Percentiles rank a stretch among this genome's conserved stretches.
Conservation (phyloP, 2,329 filamentous ascomycete species). For the Sporothrix globosa region DNA sequence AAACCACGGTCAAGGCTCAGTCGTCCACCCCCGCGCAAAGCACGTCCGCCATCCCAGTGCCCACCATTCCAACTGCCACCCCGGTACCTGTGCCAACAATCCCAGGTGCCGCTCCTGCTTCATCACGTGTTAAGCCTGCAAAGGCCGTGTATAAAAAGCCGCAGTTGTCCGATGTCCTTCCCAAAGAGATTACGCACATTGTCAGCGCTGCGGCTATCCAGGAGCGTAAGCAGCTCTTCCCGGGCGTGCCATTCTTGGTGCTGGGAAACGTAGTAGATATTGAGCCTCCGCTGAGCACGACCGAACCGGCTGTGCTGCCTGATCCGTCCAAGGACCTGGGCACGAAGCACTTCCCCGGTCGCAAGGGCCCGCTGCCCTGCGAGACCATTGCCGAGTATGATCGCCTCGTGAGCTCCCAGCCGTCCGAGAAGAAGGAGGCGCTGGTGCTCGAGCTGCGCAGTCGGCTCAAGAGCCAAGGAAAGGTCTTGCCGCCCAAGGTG, state of each 20-base stretch:
- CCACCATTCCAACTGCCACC: neutral
- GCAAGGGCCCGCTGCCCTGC: slow-evolving; percentile 33
- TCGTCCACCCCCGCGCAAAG: neutral
- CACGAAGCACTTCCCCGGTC: slow-evolving; percentile 34
- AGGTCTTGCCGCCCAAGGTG: slow-evolving; percentile 37
- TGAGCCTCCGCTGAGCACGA: slow-evolving; percentile 32
- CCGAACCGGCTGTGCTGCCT: slow-evolving; percentile 35
- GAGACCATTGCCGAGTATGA: slow-evolving; percentile 37
- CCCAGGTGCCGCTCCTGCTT: neutral
- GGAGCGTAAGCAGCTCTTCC: slow-evolving; percentile 35
- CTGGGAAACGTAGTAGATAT: slow-evolving; percentile 35
- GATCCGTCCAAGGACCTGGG: slow-evolving; percentile 37
- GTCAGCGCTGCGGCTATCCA: slow-evolving; percentile 33
- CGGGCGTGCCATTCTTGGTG: slow-evolving; percentile 32
- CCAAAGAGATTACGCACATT: slow-evolving; percentile 30
- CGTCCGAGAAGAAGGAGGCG: slow-evolving; percentile 33
- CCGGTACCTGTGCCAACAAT: slow-evolving; percentile 18
- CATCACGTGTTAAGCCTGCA: slow-evolving; percentile 24
- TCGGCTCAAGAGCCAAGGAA: slow-evolving; percentile 35
- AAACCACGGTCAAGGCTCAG: neutral
- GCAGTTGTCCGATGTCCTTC: slow-evolving; percentile 15
- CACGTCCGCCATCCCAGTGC: neutral
- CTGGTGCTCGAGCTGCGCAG: slow-evolving; percentile 35
- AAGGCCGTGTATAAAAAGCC: slow-evolving; percentile 28
- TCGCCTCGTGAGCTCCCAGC: slow-evolving; percentile 31